Evolutionary conservation across 768 basidiomycete genomes (phyloP), one percentile per base, ranked within the genome.

Genomic region (Boletus insuetus): DNA sequence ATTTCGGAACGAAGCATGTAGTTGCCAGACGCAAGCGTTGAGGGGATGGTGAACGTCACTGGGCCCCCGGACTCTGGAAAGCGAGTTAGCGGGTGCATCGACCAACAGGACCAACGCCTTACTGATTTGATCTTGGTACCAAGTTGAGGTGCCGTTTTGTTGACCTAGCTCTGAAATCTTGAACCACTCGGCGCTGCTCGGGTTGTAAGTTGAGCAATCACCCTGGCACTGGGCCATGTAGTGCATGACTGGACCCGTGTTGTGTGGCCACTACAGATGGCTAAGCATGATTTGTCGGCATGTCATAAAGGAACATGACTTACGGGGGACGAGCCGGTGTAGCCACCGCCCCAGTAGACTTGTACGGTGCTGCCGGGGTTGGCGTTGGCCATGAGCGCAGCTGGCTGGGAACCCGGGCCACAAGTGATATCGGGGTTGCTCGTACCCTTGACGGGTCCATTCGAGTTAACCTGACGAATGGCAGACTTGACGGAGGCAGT

Each of bases 1-100:
- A 91, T 77, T 38, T 91, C 89, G 69, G 89, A 82, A 3, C 90
- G 87, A 61, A 91, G 67, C 46, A 91, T 70, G 66, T 91, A 92
- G 60, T 85, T 79, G 6, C 89, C 90, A 0, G 86, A 64, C 1
- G 82, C 80, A 45, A 91, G 70, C 41, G 74, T 78, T 12, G 56
- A 49, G 1, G 84, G 84, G 24, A 86, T 66, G 0, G 67, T 73
- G 6, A 79, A 70, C 2, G 52, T 71, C 0, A 72, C 77, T 2
- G 75, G 65, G 3, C 61, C 64, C 1, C 82, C 79, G 2, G 65
- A 60, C 55, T 74, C 79, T 78, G 41, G 0, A 37, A 26, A 1
- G 11, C 10, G 37, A 14, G 46, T 52, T 16, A 62, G 54, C 7
- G 12, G 6, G 26, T 8, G 11, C 2, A 11, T 39, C 22, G 14